Evolutionary conservation across 2,329 filamentous ascomycete species (phyloP), one percentile per base, ranked within the genome.

Genomic region (Neospermospora avenae): DNA sequence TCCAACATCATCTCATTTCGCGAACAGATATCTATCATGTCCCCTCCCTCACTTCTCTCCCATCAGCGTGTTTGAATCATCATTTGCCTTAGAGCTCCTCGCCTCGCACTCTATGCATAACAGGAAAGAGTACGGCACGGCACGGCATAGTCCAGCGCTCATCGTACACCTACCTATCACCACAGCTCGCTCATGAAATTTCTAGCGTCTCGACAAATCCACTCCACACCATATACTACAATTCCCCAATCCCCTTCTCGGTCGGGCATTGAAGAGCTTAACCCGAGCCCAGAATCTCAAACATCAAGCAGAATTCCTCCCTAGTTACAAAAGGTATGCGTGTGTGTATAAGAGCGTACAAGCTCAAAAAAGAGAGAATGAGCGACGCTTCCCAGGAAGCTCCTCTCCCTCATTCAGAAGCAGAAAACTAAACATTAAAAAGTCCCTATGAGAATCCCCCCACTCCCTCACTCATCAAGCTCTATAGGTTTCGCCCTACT

Each of bases 401-500:
- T 44, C 31, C 45, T 20, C 44, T 31, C 22, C 34, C 31, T 60
- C 44, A n/a, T 46, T 25, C 37, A 49, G 22, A 31, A 34, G 24
- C 3, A 11, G 11, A 52, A 39, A 37, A 64, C 63, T 66, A 65
- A 56, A 66, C 64, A 66, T 66, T 66, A 66, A 55, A 63, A 61
- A 61, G n/a, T 41, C 45, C 48, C 18, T 57, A 58, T 63, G 52
- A 49, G 14, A 49, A 49, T 42, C 52, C 10, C 10, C 4, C 10
- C 11, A 10, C 24, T 20, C 25, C 22, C 24, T 44, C 54, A 46
- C 65, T 71, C 68, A 62, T 68, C 69, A 51, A 71, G 53, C 42
- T 66, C 58, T 37, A 72, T 68, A 18, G 70, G 70, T 46, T 69
- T 70, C 35, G 63, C 64, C 55, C 70, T 63, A 10, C 58, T 58